Conservation (phyloP, 441 rosid genomes). For the Rhodomyrtus psidioides region DNA sequence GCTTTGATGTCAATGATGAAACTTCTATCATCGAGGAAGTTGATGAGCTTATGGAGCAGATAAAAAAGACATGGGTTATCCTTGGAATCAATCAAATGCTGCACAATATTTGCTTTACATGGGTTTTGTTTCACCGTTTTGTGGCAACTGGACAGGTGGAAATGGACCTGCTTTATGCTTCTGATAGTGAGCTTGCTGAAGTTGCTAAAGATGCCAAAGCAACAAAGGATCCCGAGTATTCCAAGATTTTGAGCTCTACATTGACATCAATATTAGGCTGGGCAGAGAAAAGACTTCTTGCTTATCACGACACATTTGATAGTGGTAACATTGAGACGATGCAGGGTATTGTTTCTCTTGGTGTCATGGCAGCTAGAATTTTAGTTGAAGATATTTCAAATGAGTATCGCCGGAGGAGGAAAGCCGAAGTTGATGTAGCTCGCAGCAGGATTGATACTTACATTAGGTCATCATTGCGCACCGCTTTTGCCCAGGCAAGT, state of each 20-base stretch:
- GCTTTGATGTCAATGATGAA: conserved; percentile 67
- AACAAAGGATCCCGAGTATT: conserved; percentile 78
- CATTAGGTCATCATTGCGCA: conserved; percentile 91
- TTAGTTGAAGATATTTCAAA: conserved; percentile 90
- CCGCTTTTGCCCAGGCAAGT: conserved; percentile 99
- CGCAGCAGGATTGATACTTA: conserved; percentile 84
- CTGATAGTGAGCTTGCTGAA: conserved; percentile 68
- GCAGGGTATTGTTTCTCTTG: conserved; percentile 82
- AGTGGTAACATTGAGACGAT: conserved; percentile 57
- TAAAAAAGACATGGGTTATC: conserved; percentile 92
- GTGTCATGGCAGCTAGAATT: conserved; percentile 81
- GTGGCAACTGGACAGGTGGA: conserved; percentile 80
- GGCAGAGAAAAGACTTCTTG: conserved; percentile 96
- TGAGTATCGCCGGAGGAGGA: conserved; percentile 86
- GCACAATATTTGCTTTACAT: conserved; percentile 80
- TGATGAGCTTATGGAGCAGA: conserved; percentile 88
- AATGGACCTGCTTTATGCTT: conserved; percentile 68
- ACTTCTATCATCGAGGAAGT: conserved; percentile 74
- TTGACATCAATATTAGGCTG: conserved; percentile 84
- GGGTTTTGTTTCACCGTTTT: conserved; percentile 85
- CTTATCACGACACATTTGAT: conserved; percentile 94
- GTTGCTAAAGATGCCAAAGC: conserved; percentile 93
- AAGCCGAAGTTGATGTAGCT: conserved; percentile 77
- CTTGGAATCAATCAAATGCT: conserved; percentile 84
- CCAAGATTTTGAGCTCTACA: conserved; percentile 75